Conservation (phyloP, 352 stramenopile species). For the Aphanomyces astaci region DNA sequence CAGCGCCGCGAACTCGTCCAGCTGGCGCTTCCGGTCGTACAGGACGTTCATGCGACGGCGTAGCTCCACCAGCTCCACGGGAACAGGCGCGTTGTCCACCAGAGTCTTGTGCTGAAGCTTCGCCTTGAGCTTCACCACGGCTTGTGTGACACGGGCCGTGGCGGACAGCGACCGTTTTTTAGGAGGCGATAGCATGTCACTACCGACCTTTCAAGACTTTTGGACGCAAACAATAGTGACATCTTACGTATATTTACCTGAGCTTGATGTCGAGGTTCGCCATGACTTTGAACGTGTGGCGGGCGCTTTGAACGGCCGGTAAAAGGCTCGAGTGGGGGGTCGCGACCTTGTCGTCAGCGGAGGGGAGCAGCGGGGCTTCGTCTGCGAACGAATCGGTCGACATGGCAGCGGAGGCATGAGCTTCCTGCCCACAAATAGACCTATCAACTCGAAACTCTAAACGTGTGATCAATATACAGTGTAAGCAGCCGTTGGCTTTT, state of each 20-base stretch:
- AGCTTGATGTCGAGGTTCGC: neutral
- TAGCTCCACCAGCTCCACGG: neutral
- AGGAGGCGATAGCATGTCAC: neutral
- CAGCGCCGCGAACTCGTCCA: slow-evolving; percentile 10
- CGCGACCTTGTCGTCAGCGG: neutral
- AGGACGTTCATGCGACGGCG: neutral
- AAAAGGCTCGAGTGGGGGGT: neutral
- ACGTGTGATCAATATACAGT: neutral
- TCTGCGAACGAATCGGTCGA: neutral
- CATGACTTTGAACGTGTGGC: neutral
- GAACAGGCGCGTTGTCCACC: neutral
- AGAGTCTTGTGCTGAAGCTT: neutral
- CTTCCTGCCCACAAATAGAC: neutral
- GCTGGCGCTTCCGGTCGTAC: slow-evolving; percentile 10
- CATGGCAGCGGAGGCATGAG: neutral
- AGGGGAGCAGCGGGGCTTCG: neutral
- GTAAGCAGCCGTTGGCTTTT: neutral
- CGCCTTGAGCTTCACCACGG: slow-evolving; percentile 7
- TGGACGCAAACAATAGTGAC: too few relatives aligned
- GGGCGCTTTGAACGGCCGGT: neutral
- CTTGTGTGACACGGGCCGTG: neutral
- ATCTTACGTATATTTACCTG: too few relatives aligned
- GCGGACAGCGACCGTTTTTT: neutral
- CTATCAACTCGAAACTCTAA: neutral
- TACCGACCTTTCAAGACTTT: too few relatives aligned